Evolutionary conservation across 495 filamentous ascomycete species (phyloP), one percentile per base, ranked within the genome.

Genomic region (Trichoderma reesei): DNA sequence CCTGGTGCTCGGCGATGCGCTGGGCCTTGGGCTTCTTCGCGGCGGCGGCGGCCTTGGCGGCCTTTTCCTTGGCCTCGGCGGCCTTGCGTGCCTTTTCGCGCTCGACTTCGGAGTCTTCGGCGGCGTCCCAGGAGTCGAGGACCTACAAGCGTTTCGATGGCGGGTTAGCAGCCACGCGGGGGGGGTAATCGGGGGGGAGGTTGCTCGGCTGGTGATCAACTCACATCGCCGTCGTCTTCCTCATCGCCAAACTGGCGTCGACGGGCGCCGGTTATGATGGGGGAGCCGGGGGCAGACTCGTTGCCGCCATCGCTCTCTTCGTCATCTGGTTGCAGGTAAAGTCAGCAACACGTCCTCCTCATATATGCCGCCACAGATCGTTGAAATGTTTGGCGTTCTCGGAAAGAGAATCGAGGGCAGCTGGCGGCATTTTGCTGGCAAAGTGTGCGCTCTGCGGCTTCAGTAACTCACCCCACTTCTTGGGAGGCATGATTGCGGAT

Each of bases 91-190:
- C 89, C 80, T 96, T 98, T 75, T 96, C 92, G 67, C 90, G 89
- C 79, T 99, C 95, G 62, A 87, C 92, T 70, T 99, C 95, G 61
- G 90, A 95, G 78, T 99, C 95, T 70, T 97, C 94, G 65, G 90
- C 94, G 46, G 91, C 93, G 68, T 96, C 92, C 95, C 95, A 99
- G 26, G 91, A 93, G 56, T 99, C 95, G 65, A 97, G 83, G 64
- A 97, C 90, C 90, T 96, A 59, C 3, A 33, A 63, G 16, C 11
- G 44, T 65, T 26, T 31, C 61, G 8, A 60, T 11, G 11, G 61
- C 16, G 8, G 11, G 7, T 61, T 51, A 20, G 63, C 9, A 63
- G 65, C 61, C 41, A 20, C 20, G 63, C 66, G 60, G 68, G 70
- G 37, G 61, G 62, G 20, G 16, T 9, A 1, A 31, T n/a, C 13